These are phyloP conservation scores for Phylloporus scabripes DNA, from an alignment of 768 basidiomycete genomes.

Conservation along the genomic window DNA sequence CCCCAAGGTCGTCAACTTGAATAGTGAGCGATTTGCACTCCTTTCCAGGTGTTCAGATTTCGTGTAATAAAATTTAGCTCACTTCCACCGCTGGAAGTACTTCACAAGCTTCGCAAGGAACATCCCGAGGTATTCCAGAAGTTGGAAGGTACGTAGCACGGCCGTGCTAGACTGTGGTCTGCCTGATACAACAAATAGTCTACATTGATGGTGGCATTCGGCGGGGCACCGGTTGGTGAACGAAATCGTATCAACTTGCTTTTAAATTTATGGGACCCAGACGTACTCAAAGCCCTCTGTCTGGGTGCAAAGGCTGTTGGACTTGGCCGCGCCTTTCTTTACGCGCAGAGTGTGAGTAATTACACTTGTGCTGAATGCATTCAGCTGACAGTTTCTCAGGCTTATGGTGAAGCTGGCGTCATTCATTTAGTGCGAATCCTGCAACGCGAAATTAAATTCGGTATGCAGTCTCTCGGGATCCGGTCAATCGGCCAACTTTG, in stretches of 20 bases:
- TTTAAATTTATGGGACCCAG: conserved; percentile 28
- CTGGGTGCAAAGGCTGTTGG: conserved; percentile 86
- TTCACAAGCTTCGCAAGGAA: conserved; percentile 65
- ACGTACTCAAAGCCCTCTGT: conserved; percentile 86
- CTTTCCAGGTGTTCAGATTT: background rate
- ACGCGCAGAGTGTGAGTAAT: conserved; percentile 67
- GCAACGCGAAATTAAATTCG: conserved; percentile 68
- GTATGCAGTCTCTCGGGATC: conserved; percentile 74
- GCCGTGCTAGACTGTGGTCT: background rate
- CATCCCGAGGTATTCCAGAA: conserved; percentile 71
- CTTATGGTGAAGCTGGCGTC: conserved; percentile 70
- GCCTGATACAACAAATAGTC: conserved; percentile 38
- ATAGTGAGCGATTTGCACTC: conserved; percentile 43
- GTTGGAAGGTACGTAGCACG: conserved; percentile 49
- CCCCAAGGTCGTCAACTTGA: conserved; percentile 67
- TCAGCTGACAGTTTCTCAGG: conserved; percentile 37
- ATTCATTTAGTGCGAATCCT: conserved; percentile 61
- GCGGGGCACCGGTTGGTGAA: conserved; percentile 64
- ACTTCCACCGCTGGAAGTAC: conserved; percentile 71
- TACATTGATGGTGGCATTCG: conserved; percentile 78
- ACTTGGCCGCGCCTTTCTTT: conserved; percentile 80
- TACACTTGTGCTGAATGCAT: background rate
- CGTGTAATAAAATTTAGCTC: conserved; percentile 41
- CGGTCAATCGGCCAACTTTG: conserved; percentile 56
- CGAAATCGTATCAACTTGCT: background rate